These are phyloP conservation scores for Trichoderma harzianum DNA, from an alignment of 2,329 filamentous ascomycete species.

Conservation along the genomic window DNA sequence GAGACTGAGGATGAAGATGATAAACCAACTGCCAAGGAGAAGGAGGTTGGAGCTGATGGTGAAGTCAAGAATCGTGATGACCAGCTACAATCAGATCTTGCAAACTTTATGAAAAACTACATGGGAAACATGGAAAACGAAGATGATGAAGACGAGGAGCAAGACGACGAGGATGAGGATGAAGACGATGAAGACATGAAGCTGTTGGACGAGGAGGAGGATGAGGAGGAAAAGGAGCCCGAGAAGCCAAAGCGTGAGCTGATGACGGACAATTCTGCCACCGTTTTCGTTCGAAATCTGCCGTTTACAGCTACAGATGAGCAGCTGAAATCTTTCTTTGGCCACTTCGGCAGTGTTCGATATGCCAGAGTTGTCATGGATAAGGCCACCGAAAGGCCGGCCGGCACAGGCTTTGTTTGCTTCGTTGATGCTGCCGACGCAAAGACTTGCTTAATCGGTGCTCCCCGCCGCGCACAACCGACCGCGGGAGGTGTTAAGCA, in stretches of 20 bases:
- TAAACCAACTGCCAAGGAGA: slow-evolving; percentile 29
- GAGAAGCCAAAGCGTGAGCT: slow-evolving; percentile 36
- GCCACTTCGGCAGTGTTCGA: slow-evolving; percentile 79
- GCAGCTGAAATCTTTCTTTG: slow-evolving; percentile 78
- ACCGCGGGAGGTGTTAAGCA: slow-evolving; percentile 57
- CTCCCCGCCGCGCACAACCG: slow-evolving; percentile 58
- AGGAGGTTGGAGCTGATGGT: slow-evolving; percentile 28
- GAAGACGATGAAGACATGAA: slow-evolving; percentile 36
- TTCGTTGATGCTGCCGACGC: slow-evolving; percentile 78
- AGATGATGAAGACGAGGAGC: slow-evolving; percentile 46
- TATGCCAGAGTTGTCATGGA: slow-evolving; percentile 93
- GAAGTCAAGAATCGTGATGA: slow-evolving; percentile 40
- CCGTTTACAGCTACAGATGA: slow-evolving; percentile 86
- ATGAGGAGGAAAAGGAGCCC: slow-evolving; percentile 28
- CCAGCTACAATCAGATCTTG: slow-evolving; percentile 44
- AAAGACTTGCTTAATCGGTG: slow-evolving; percentile 68
- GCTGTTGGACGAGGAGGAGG: slow-evolving; percentile 34
- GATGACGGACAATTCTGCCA: slow-evolving; percentile 65
- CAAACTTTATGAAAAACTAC: slow-evolving; percentile 57
- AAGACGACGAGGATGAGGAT: slow-evolving; percentile 42
- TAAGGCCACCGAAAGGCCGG: slow-evolving; percentile 76
- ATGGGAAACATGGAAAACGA: slow-evolving; percentile 58
- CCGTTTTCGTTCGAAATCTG: slow-evolving; percentile 89
- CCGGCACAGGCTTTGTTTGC: slow-evolving; percentile 92
- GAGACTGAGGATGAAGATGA: slow-evolving; percentile 29